phyloP scores from a whole-genome alignment of 2,329 filamentous ascomycete genomes.

The Exophiala phaeomuriformis region DNA sequence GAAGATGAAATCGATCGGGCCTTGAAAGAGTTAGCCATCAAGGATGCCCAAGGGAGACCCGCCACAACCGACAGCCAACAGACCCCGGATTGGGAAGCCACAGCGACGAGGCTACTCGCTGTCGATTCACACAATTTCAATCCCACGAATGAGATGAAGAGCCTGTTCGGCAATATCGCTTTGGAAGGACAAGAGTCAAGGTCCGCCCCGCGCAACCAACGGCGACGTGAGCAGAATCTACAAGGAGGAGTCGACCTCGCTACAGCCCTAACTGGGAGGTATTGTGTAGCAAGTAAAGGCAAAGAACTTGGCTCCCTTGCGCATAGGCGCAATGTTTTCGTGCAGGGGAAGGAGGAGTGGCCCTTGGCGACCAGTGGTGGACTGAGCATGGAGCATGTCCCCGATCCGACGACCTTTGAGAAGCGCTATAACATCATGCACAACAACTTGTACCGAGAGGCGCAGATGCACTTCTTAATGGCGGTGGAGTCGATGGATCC shows the following conservation, averaged over 20 bases:
- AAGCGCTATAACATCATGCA: constrained; percentile 73
- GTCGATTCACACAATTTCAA: constrained; percentile 69
- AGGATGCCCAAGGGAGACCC: constrained; percentile 26
- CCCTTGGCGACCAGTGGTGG: constrained; percentile 71
- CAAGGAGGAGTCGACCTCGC: constrained; percentile 44
- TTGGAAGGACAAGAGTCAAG: constrained; percentile 52
- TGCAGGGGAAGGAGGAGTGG: constrained; percentile 83
- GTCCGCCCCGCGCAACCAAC: constrained; percentile 38
- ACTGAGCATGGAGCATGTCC: constrained; percentile 67
- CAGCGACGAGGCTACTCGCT: constrained; percentile 50
- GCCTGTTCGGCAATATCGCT: constrained; percentile 60
- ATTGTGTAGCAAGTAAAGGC: constrained; percentile 49
- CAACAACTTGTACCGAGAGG: constrained; percentile 61
- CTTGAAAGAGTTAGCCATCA: constrained; percentile 51
- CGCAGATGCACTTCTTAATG: constrained; percentile 68
- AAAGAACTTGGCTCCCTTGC: constrained; percentile 64
- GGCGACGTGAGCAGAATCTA: constrained; percentile 53
- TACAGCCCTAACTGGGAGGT: constrained; percentile 49
- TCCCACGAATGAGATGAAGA: constrained; percentile 83
- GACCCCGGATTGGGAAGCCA: constrained; percentile 33
- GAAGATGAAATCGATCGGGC: constrained; percentile 62
- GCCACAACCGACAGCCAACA: constrained; percentile 25
- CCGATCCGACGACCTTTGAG: constrained; percentile 51
- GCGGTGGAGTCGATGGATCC: constrained; percentile 80
- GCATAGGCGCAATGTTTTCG: constrained; percentile 70